Evolutionary conservation across 176 grass and related monocot species (phyloP), one percentile per base, ranked within the genome.

Genomic region (Thalia dealbata): DNA sequence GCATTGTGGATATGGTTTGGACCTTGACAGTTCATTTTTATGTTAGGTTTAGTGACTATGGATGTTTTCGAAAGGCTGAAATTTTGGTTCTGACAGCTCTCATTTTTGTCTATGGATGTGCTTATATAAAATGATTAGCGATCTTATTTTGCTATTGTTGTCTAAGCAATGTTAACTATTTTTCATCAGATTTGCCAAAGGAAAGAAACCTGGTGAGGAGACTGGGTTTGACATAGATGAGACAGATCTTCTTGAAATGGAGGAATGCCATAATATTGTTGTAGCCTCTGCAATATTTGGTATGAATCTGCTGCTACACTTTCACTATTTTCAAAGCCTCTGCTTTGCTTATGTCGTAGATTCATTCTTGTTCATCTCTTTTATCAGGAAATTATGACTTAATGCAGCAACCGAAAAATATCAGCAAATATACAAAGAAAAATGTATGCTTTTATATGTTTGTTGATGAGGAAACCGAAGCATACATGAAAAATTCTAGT

Each of bases 201-300:
- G 95, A 76, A 95, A 82, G 60, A 89, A 78, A 81, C 95, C 90
- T 77, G 88, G 90, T 85, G 51, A 78, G 76, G 85, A 71, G 83
- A 95, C 85, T 73, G 95, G 95, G 15, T 99, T 99, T 25, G 85
- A 99, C 73, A 90, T 99, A 74, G 83, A 99, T 81, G 83, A 93
- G 74, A 61, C 81, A 86, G 90, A 99, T 89, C 85, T 88, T 73
- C 80, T 68, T 87, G 85, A 92, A 55, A 99, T 99, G 95, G 83
- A 76, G 81, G 77, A 83, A 64, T 99, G 95, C 64, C 76, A 72
- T 43, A 78, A 88, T 43, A 84, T 76, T 14, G 83, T 99, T 62
- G 90, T 99, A 50, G 90, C 95, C 74, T 99, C 95, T 73, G 90
- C 90, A 84, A 93, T 99, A 89, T 99, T 99, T 78, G 95, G 95